A percentile compares a stretch with the other conserved stretches of the same genome.
Evolutionary conservation across 768 basidiomycete genomes (phyloP).

Genomic region (Lentinula lateritia): DNA sequence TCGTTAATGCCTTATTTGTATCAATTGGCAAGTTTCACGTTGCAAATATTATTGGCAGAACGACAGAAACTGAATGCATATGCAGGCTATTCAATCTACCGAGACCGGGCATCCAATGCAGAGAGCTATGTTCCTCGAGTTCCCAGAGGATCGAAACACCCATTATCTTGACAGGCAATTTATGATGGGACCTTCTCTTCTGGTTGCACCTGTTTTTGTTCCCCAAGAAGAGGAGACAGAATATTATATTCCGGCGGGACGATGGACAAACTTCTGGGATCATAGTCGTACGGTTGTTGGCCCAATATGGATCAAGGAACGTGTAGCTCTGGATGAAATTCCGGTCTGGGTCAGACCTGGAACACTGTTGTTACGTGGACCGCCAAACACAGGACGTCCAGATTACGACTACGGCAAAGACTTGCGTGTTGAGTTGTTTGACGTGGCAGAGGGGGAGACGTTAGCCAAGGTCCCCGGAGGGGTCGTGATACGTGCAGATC

Average conservation of each 20-base stretch:
- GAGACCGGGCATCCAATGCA: conserved; percentile 49
- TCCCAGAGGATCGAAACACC: conserved; percentile 51
- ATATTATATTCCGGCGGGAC: conserved; percentile 56
- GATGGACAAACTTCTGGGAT: conserved; percentile 59
- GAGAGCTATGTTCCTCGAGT: conserved; percentile 66
- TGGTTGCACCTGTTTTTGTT: conserved; percentile 60
- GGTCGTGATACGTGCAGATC: conserved; percentile 33
- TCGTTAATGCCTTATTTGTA: conserved; percentile 74
- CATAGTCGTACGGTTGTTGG: conserved; percentile 48
- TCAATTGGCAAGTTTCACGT: conserved; percentile 32
- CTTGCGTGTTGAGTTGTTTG: conserved; percentile 50
- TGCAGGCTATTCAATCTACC: conserved; percentile 47
- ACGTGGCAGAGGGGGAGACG: conserved; percentile 41
- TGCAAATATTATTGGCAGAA: neutral
- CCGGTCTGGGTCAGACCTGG: conserved; percentile 64
- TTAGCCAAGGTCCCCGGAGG: conserved; percentile 33
- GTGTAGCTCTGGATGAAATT: conserved; percentile 57
- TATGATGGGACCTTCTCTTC: conserved; percentile 45
- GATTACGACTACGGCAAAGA: conserved; percentile 54
- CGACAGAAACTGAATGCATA: neutral
- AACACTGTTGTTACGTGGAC: conserved; percentile 54
- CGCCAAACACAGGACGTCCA: conserved; percentile 42
- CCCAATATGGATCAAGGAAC: conserved; percentile 57
- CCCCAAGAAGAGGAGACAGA: conserved; percentile 47
- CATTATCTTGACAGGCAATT: conserved; percentile 50